Evolutionary conservation across 176 grass and related monocot species (phyloP).

Genomic region (Oryza glaberrima): DNA sequence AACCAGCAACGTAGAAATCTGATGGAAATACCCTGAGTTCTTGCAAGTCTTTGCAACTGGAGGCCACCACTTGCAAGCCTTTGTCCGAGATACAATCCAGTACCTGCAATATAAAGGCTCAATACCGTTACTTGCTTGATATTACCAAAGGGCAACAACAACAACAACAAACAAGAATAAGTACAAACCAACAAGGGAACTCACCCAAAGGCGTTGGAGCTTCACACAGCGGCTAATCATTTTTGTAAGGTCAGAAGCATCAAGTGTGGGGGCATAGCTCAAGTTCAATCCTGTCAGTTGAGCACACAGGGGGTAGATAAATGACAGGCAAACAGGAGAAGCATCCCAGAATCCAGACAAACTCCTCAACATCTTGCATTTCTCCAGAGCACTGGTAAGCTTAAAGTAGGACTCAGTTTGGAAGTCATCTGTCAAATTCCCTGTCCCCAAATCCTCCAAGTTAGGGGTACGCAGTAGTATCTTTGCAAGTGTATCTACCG

Average conservation of each 20-base stretch:
- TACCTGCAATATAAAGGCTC: slow-evolving; percentile 50
- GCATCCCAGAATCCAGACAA: slow-evolving; percentile 88
- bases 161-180: not conserved
- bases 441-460: slow-evolving; percentile 74
- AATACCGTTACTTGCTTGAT: slow-evolving; percentile 14
- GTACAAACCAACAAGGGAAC: slow-evolving; percentile 14
- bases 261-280: slow-evolving; percentile 73
- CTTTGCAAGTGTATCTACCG: slow-evolving; percentile 66
- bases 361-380: slow-evolving; percentile 72
- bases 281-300: slow-evolving; percentile 80
- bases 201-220: slow-evolving; percentile 92
- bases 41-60: slow-evolving; percentile 77
- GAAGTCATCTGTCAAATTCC: slow-evolving; percentile 58
- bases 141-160: not conserved
- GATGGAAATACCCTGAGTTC: slow-evolving; percentile 90
- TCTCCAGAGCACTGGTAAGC: slow-evolving; percentile 54
- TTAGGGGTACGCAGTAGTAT: slow-evolving; percentile 64
- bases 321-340: slow-evolving; percentile 48
- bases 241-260: slow-evolving; percentile 60
- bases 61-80: slow-evolving; percentile 75
- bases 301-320: slow-evolving; percentile 58
- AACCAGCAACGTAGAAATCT: slow-evolving; percentile 53
- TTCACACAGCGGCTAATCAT: slow-evolving; percentile 69
- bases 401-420: slow-evolving; percentile 47
- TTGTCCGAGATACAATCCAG: slow-evolving; percentile 80